Evolutionary conservation across 192 early-diverging fungal species (phyloP).

Genomic region (Rhizoclosmatium sp.): DNA sequence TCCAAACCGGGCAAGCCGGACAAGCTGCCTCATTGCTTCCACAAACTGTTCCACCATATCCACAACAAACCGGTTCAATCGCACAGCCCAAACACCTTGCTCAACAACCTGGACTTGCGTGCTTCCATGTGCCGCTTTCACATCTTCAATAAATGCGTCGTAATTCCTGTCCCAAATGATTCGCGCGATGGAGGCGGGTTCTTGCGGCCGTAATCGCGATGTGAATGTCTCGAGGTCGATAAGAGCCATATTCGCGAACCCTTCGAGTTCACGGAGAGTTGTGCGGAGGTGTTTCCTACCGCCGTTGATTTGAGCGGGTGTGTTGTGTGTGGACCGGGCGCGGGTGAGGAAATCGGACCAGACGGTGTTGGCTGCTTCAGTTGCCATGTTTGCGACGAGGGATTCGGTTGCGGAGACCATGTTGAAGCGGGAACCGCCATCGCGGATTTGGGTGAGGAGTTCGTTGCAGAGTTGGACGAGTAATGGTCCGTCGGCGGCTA

Average conservation of each 20-base stretch:
- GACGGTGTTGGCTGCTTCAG: constrained; percentile 63
- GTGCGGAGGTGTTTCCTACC: constrained; percentile 61
- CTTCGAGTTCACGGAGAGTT: constrained; percentile 59
- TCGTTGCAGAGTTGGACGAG: constrained; percentile 58
- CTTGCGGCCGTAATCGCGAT: constrained; percentile 48
- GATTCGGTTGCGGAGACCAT: constrained; percentile 64
- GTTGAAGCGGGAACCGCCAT: constrained; percentile 63
- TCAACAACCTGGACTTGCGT: constrained; percentile 50
- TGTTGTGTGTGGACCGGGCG: constrained; percentile 52
- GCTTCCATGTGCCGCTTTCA: constrained; percentile 49
- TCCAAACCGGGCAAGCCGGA: constrained; percentile 58
- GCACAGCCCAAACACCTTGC: constrained; percentile 54
- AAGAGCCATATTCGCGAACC: constrained; percentile 49
- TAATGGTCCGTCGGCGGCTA: constrained; percentile 55
- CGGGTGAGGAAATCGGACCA: constrained; percentile 57
- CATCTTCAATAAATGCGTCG: constrained; percentile 52
- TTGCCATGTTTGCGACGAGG: constrained; percentile 62
- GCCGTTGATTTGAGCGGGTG: constrained; percentile 55
- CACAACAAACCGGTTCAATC: constrained; percentile 52
- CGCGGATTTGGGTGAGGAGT: constrained; percentile 58
- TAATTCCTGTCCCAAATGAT: constrained; percentile 62
- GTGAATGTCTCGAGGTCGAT: constrained; percentile 60
- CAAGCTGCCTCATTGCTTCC: constrained; percentile 56
- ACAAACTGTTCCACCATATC: constrained; percentile 58
- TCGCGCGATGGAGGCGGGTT: constrained; percentile 52